A percentile compares a stretch with the other conserved stretches of the same genome.
phyloP scores from a whole-genome alignment of 2,329 filamentous ascomycete species.

The Ophiognomonia clavigignenti-juglandacearum region DNA sequence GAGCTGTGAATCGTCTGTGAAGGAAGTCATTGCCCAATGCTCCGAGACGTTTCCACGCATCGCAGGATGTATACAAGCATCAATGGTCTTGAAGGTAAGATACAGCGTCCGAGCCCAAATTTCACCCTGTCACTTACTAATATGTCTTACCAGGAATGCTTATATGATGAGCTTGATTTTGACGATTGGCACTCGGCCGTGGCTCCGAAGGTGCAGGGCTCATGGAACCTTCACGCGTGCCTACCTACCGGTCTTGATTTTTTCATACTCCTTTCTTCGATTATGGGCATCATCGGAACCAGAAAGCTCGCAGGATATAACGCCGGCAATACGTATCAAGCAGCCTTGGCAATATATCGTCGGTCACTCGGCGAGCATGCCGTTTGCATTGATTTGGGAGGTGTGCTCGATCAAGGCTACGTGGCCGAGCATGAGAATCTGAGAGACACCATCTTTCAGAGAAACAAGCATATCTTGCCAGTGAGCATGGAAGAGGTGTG shows the following conservation, averaged over 20 bases:
- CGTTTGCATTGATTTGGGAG: constrained; percentile 19
- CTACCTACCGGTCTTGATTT: neutral
- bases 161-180: constrained; percentile 3
- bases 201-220: constrained; percentile 16
- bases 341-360: constrained; percentile 22
- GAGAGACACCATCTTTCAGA: neutral
- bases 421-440: neutral
- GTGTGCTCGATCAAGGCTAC: neutral
- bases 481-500: neutral
- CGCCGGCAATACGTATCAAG: constrained; percentile 29
- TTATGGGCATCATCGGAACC: neutral
- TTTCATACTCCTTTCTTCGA: constrained; percentile 2
- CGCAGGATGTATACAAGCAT: neutral
- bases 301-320: constrained; percentile 12
- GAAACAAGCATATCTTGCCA: too few species aligned
- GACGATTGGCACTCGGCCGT: constrained; percentile 7
- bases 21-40: neutral
- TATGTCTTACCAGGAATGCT: constrained; percentile 27
- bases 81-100: neutral
- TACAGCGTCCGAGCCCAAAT: neutral
- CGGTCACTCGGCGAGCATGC: constrained; percentile 15
- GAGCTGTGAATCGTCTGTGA: constrained; percentile 17
- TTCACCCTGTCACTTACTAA: constrained; percentile 5
- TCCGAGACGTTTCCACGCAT: neutral
- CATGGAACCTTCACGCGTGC: constrained; percentile 20